Base-by-base conservation (phyloP, 345 rosid genomes). In the Durio zibethinus region DNA sequence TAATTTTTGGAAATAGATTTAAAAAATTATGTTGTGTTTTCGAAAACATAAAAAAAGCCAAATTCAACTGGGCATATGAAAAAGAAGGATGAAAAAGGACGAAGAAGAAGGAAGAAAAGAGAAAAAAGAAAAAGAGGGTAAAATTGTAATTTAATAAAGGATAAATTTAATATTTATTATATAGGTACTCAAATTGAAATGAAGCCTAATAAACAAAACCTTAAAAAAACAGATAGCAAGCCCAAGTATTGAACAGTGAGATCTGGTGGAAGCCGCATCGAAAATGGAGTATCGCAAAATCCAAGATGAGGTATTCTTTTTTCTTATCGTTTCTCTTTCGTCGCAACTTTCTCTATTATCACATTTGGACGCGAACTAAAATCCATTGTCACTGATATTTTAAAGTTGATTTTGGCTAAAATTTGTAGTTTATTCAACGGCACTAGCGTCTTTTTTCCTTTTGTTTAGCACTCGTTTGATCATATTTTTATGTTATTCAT, bases 201-300 rank as follows among this genome's bases (percentile, higher is more conserved):
- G 4, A 1, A 33, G 4, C 36, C 45, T 3, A 29, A 62, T 0
- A 33, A 29, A 29, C 29, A 8, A 59, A 23, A 8, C 3, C 2
- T 10, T 0, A 5, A 53, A 72, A 0, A 7, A 36, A 21, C 2
- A 35, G 11, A 33, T 33, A 12, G 6, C 76, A 33, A 78, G 74
- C 67, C 56, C 76, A 20, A 42, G 0, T 42, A 18, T 23, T n/a
- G 14, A 40, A 27, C 66, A 5, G 35, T 75, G 85, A 79, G 90
- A 87, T 85, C 87, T 77, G 76, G 70, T 72, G 54, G 35, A 8
- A 27, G 57, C 73, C 7, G 79, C 43, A 64, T 70, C 69, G 73
- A 35, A 54, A 83, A 92, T 93, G 98, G 98, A 93, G 79, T 88
- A 92, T 69, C 82, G 89, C 76, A 93, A 92, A 81, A 86, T 93